These are phyloP conservation scores for Pestalotiopsis fici DNA, from an alignment of 2,329 filamentous ascomycete species.

Conservation along the genomic window DNA sequence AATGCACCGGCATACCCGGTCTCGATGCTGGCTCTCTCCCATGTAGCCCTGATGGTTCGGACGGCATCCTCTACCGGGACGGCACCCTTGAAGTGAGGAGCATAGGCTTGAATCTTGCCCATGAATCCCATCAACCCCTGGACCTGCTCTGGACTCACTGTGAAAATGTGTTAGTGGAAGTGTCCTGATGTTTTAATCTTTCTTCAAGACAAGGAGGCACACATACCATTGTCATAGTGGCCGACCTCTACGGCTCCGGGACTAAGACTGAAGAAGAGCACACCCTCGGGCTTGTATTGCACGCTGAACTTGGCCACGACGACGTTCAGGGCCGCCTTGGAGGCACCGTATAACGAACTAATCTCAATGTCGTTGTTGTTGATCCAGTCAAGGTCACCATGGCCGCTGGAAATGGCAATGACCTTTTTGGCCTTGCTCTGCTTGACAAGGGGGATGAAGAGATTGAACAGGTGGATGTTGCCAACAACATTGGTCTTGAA, in stretches of 20 bases:
- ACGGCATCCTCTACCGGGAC: slow-evolving; percentile 20
- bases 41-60: slow-evolving; percentile 16
- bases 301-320: slow-evolving; percentile 39
- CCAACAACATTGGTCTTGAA: slow-evolving; percentile 49
- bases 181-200: no score
- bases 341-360: slow-evolving; percentile 49
- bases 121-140: slow-evolving; percentile 14
- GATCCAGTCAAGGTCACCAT: slow-evolving; percentile 38
- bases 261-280: slow-evolving; percentile 44
- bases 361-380: slow-evolving; percentile 21
- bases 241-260: slow-evolving; percentile 39
- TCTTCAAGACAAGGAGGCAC: no score
- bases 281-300: slow-evolving; percentile 41
- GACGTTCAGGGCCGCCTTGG: slow-evolving; percentile 27
- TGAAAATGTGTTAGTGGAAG: neutral
- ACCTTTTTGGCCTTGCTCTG: slow-evolving; percentile 54
- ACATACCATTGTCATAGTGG: slow-evolving; percentile 16
- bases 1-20: slow-evolving; percentile 46
- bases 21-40: slow-evolving; percentile 24
- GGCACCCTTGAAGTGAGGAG: slow-evolving; percentile 25
- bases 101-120: slow-evolving; percentile 16
- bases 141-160: neutral
- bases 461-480: slow-evolving; percentile 51
- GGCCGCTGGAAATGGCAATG: slow-evolving; percentile 47
- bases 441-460: slow-evolving; percentile 51